Percentiles rank a stretch among this genome's conserved stretches.
These are phyloP conservation scores for Ricinus communis DNA, from an alignment of 345 rosid genomes.

Conservation along the genomic window DNA sequence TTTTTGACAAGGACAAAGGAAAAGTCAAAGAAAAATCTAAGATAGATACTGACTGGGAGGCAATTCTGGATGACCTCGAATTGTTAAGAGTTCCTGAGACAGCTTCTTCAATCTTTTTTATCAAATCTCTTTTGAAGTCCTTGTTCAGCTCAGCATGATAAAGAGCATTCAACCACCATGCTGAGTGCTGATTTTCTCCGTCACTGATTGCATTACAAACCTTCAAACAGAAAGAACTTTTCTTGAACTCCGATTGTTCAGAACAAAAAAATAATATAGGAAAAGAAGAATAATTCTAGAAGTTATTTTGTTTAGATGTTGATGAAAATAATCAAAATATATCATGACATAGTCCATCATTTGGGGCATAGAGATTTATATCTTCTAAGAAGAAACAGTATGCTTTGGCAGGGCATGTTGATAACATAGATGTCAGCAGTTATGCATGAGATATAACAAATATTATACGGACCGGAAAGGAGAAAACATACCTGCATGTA, in stretches of 20 bases:
- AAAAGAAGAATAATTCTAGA: neutral
- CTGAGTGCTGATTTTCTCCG: slow-evolving; percentile 39
- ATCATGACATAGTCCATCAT: neutral
- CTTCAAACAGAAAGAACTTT: slow-evolving; percentile 40
- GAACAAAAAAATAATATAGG: neutral
- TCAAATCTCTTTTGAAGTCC: slow-evolving; percentile 63
- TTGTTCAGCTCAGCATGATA: slow-evolving; percentile 58
- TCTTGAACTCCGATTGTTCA: neutral
- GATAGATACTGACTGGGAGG: slow-evolving; percentile 47
- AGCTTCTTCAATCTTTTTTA: slow-evolving; percentile 82
- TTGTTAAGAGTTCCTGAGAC: slow-evolving; percentile 59
- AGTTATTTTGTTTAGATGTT: neutral
- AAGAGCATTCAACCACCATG: slow-evolving; percentile 94
- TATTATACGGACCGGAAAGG: neutral
- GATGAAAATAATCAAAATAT: neutral
- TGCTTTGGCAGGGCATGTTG: neutral
- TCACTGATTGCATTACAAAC: slow-evolving; percentile 52
- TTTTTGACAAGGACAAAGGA: neutral
- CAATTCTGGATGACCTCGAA: slow-evolving; percentile 49
- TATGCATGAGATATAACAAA: neutral
- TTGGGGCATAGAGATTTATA: too few species aligned
- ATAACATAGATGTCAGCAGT: neutral
- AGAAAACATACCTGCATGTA: slow-evolving; percentile 57
- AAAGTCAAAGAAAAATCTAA: neutral
- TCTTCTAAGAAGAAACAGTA: neutral